phyloP scores from a whole-genome alignment of 441 rosid genomes.

The Codiaeum variegatum region DNA sequence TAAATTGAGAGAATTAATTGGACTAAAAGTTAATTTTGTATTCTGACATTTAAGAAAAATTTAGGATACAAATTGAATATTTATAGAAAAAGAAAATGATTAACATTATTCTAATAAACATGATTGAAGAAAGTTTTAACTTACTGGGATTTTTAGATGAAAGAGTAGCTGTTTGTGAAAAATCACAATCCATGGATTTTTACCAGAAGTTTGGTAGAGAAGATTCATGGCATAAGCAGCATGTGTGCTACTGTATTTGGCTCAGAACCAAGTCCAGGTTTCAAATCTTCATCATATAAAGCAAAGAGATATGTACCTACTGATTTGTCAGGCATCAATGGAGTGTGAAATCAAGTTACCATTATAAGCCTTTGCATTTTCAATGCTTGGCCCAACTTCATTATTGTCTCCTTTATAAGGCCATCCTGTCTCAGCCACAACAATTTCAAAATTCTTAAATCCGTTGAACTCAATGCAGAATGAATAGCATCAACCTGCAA shows the following conservation, averaged over 20 bases:
- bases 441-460: constrained; percentile 68
- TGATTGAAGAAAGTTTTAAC: constrained; percentile 12
- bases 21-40: too few relatives aligned
- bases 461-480: constrained; percentile 60
- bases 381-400: constrained; percentile 67
- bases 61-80: too few relatives aligned
- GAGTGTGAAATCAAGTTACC: constrained; percentile 85
- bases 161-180: constrained; percentile 53
- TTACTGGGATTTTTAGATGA: constrained; percentile 60
- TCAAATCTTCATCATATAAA: constrained; percentile 79
- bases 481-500: constrained; percentile 73
- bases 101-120: background rate
- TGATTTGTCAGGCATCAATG: constrained; percentile 82
- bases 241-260: constrained; percentile 57
- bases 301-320: constrained; percentile 85
- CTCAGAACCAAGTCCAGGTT: constrained; percentile 75
- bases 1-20: too few relatives aligned
- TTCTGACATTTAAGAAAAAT: too few relatives aligned
- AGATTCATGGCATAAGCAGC: constrained; percentile 78
- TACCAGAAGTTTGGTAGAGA: constrained; percentile 42
- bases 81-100: background rate
- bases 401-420: constrained; percentile 77
- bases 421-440: constrained; percentile 97
- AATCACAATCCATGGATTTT: constrained; percentile 52
- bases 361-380: constrained; percentile 80